These are phyloP conservation scores for Mortierella sp. DNA, from an alignment of 371 early-diverging fungal species.

Conservation along the genomic window DNA sequence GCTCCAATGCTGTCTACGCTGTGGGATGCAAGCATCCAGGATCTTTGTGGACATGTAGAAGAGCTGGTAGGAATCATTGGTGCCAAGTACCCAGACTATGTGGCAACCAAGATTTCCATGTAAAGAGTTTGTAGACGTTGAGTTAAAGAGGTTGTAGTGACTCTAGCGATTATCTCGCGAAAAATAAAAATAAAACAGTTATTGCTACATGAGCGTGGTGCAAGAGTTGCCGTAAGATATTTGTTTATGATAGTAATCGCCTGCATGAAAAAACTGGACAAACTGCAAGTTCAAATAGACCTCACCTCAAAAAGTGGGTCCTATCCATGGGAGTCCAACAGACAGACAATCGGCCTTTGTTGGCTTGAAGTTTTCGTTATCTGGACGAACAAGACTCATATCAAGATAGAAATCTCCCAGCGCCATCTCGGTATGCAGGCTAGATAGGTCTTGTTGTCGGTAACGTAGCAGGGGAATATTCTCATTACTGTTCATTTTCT, in stretches of 20 bases:
- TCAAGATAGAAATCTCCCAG: conserved; percentile 12
- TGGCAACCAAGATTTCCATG: conserved; percentile 42
- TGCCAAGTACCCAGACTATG: conserved; percentile 67
- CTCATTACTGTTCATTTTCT: not conserved
- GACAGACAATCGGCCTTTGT: not conserved
- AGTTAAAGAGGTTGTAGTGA: not conserved
- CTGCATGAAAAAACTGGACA: no score
- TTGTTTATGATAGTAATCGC: no score
- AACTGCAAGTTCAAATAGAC: no score
- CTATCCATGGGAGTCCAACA: no score
- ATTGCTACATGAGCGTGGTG: no score
- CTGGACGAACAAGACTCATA: conserved; percentile 14
- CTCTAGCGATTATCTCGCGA: not conserved
- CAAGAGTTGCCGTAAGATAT: no score
- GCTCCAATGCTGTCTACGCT: conserved; percentile 53
- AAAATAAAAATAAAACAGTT: not conserved
- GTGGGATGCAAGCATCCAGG: conserved; percentile 74
- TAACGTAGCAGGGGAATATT: not conserved
- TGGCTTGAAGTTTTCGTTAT: not conserved
- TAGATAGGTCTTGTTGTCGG: not conserved
- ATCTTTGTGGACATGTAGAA: conserved; percentile 72
- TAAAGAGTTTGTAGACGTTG: not conserved
- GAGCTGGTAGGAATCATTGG: conserved; percentile 67
- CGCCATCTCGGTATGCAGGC: not conserved
- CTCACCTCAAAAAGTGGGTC: no score